These are phyloP conservation scores for Gnomoniopsis sp. DNA, from an alignment of 2,329 filamentous ascomycete species.

Conservation along the genomic window DNA sequence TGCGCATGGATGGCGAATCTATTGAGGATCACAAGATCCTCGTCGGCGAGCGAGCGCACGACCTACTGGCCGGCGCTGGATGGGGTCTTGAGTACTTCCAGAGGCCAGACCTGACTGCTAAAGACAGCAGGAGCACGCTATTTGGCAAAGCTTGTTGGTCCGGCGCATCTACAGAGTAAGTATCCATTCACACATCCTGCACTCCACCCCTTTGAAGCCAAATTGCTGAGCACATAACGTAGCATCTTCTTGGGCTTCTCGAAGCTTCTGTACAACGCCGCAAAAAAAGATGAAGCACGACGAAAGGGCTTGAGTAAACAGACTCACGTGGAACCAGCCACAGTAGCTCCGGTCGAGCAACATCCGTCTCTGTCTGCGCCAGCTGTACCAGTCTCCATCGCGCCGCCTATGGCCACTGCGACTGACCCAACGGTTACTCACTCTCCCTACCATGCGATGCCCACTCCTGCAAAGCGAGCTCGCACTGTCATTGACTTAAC, in stretches of 20 bases:
- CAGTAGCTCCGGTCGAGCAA: neutral
- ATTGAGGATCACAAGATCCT: neutral
- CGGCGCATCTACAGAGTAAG: constrained; percentile 8
- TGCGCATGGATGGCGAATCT: neutral
- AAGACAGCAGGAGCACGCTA: neutral
- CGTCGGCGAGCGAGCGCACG: constrained; percentile 7
- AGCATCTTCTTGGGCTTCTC: constrained; percentile 13
- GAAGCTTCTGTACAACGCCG: constrained; percentile 13
- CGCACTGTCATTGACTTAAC: neutral
- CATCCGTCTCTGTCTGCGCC: too few relatives aligned
- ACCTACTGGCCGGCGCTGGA: neutral
- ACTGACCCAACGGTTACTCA: too few relatives aligned
- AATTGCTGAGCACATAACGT: neutral
- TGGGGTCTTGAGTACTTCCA: constrained; percentile 10
- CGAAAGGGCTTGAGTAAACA: constrained; percentile 2
- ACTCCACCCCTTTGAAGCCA: neutral
- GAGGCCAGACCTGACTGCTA: neutral
- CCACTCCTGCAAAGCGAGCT: neutral
- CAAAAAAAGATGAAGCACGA: constrained; percentile 13
- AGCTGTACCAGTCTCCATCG: too few relatives aligned
- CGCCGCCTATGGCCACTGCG: too few relatives aligned
- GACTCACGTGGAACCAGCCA: neutral
- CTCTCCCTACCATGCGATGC: neutral
- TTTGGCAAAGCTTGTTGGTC: neutral
- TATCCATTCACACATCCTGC: neutral